Percentiles rank a stretch among this genome's conserved stretches.
These are phyloP conservation scores for Diaporthe vexans DNA, from an alignment of 2,329 filamentous ascomycete species.

Conservation along the genomic window DNA sequence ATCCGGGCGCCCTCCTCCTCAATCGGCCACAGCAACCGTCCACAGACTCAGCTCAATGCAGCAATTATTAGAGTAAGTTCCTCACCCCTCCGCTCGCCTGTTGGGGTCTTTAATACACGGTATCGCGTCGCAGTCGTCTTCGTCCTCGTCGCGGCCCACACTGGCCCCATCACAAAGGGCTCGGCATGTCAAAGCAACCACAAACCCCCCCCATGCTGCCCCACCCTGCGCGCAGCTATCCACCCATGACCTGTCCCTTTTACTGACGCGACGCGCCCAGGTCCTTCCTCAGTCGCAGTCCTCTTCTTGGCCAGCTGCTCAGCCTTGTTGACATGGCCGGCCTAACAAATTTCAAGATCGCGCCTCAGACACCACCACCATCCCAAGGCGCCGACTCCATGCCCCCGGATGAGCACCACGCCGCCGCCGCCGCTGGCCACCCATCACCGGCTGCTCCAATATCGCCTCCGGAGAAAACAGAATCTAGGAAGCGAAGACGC, in stretches of 20 bases:
- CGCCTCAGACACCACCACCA: conserved; percentile 20
- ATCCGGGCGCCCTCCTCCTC: background rate
- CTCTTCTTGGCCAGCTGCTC: conserved; percentile 39
- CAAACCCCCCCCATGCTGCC: conserved; percentile 18
- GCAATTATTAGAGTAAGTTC: conserved; percentile 37
- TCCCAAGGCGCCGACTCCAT: conserved; percentile 17
- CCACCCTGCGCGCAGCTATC: conserved; percentile 15
- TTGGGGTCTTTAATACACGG: background rate
- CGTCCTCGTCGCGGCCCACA: background rate
- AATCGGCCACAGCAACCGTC: background rate
- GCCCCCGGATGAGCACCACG: background rate
- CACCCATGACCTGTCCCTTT: conserved; percentile 4
- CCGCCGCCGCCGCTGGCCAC: background rate
- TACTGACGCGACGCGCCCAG: conserved; percentile 36
- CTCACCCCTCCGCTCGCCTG: background rate
- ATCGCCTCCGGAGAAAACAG: conserved; percentile 25
- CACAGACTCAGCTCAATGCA: conserved; percentile 32
- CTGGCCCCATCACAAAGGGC: background rate
- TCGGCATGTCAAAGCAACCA: conserved; percentile 15
- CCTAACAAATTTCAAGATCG: conserved; percentile 15
- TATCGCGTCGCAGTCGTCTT: conserved; percentile 1
- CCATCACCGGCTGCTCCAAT: conserved; percentile 10
- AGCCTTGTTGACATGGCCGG: conserved; percentile 35
- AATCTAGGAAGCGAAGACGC: conserved; percentile 44
- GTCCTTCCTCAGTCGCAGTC: conserved; percentile 35